Evolutionary conservation across 805 yeast genomes (phyloP), one percentile per base, ranked within the genome.

Genomic region (Suhomyces sp.): DNA sequence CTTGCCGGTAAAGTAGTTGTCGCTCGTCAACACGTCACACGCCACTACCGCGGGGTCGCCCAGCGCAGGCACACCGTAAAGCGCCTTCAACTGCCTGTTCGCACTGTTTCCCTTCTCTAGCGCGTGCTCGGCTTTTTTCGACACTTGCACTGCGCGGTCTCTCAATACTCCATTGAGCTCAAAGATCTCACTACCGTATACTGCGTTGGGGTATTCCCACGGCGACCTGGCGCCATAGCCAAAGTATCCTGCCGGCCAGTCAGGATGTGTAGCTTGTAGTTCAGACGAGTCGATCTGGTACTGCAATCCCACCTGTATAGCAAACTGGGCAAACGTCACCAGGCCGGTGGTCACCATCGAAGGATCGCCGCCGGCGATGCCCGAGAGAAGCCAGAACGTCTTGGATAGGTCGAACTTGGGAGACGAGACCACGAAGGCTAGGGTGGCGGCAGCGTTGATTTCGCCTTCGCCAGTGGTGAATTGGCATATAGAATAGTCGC

Each of bases 381-480:
- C 89, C 22, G 85, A 83, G 54, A 83, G 69, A 57, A 84, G 57
- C 73, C 82, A 85, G 72, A 82, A 84, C 44, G 88, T 82, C 60
- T 79, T 75, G 41, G 82, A 64, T 47, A 85, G 74, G 61, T 85
- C 86, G 56, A 85, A 84, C 53, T 72, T 59, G 36, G 86, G 82
- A 49, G 75, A 73, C 62, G 82, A 70, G 6, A 78, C 64, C 57
- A 85, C 66, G 6, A 88, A 84, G 40, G 80, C 74, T 51, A 84
- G 62, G 17, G 87, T 72, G 23, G 83, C 57, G 12, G 88, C 88
- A 33, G 88, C 88, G 60, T 84, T 85, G 58, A 83, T 77, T 64
- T 84, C 88, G 56, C 84, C 85, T 68, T 84, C 88, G 49, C 89
- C 89, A n/a, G 86, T 81, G 44, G 86, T 82, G 52, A 84, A 63